Evolutionary conservation across 2,329 filamentous ascomycete species (phyloP), one percentile per base, ranked within the genome.

Genomic region (Acephala macrosclerotiorum): DNA sequence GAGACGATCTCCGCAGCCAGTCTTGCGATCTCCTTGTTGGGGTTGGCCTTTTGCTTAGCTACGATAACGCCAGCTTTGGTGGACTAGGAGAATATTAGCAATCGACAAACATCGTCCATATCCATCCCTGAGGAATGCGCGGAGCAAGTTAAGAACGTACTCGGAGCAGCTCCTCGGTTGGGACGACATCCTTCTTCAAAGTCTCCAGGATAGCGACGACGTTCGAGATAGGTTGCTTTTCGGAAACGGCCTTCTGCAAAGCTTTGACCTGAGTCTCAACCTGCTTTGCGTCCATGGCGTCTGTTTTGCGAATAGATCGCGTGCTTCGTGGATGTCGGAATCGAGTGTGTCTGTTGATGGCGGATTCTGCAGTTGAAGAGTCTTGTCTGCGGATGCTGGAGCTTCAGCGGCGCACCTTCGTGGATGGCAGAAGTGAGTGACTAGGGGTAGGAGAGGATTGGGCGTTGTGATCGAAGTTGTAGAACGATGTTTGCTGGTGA

Each of bases 11-110:
- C 92, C 66, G 87, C 85, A 3, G 96, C 94, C 51, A 92, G 83
- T 60, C 88, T 87, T 56, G 90, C 89, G 72, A 98, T 91, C 51
- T 94, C 89, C 78, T 92, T 94, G 83, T 96, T 91, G 64, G 89
- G 79, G 78, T 96, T 94, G 67, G 91, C 80, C 61, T 89, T 85
- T 59, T 90, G 87, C 77, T 94, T 95, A 78, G 94, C 95, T 69
- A 98, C 92, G 59, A 91, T 89, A 71, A 97, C 90, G 73, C 96
- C 96, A 60, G 97, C 95, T 73, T 91, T 92, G n/a, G 95, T 98
- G 49, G 91, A 85, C 89, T 91, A 63, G 6, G 9, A 38, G 8
- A 11, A 57, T 57, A 33, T 57, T 26, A 57, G 55, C 14, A 22
- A 16, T 25, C n/a, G 55, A 25, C 9, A 40, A 57, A 22, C n/a